Conservation (phyloP, 345 rosid species). For the Euphorbia tirucalli region DNA sequence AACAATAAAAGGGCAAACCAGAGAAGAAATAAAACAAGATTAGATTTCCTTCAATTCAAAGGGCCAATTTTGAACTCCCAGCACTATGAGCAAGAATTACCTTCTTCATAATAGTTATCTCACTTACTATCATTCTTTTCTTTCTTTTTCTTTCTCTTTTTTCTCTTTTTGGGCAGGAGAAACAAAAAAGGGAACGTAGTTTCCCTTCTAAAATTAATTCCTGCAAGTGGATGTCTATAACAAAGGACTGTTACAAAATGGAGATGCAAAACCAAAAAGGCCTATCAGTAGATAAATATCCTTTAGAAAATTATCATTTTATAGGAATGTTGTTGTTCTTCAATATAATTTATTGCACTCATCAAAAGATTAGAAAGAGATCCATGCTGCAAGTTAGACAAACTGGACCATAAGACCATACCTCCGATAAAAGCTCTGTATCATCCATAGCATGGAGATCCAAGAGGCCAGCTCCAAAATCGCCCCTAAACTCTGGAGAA, state of each 20-base stretch:
- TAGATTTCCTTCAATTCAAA: neutral
- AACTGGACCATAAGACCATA: constrained; percentile 25
- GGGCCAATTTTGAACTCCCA: neutral
- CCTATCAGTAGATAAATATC: neutral
- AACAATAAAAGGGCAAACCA: neutral
- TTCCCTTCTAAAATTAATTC: neutral
- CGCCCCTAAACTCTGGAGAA: constrained; percentile 93
- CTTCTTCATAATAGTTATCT: neutral
- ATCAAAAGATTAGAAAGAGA: neutral
- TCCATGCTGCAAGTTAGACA: neutral
- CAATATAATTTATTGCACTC: neutral
- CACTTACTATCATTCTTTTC: neutral
- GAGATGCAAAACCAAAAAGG: constrained; percentile 1
- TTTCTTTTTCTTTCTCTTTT: no score
- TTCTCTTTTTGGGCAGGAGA: neutral
- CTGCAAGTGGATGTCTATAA: neutral
- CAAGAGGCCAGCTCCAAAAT: constrained; percentile 96
- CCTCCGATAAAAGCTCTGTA: constrained; percentile 94
- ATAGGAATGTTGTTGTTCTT: neutral
- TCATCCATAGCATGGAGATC: constrained; percentile 99
- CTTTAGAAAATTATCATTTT: no score
- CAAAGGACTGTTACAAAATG: neutral
- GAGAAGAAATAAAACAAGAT: constrained; percentile 3
- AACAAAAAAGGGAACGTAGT: neutral
- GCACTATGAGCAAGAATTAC: neutral